Percentiles rank a stretch among this genome's conserved stretches.
Evolutionary conservation across 768 basidiomycete genomes (phyloP).

Genomic region (Lentinula boryana): DNA sequence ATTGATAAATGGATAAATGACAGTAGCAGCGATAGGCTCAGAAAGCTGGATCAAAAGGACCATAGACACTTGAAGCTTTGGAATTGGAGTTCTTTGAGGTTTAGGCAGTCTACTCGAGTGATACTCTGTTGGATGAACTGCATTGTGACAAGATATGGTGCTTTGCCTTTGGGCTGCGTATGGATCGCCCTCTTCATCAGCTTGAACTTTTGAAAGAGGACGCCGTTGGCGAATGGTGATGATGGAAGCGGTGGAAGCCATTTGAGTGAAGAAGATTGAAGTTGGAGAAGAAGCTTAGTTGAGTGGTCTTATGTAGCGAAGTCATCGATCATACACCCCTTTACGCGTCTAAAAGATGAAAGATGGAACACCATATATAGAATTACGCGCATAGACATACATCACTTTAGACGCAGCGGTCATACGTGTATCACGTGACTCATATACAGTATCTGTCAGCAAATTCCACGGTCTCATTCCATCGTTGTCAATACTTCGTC

Average conservation of each 20-base stretch:
- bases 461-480: background rate
- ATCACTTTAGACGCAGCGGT: background rate
- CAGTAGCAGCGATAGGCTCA: conserved; percentile 24
- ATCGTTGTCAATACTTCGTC: background rate
- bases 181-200: background rate
- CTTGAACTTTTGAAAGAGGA: background rate
- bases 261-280: background rate
- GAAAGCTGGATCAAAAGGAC: conserved; percentile 27
- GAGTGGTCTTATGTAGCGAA: too few species aligned
- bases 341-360: background rate
- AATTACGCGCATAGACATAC: too few species aligned
- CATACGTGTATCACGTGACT: background rate
- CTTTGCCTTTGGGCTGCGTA: background rate
- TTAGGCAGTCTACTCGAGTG: background rate
- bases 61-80: conserved; percentile 32
- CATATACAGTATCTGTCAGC: background rate
- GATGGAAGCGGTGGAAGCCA: background rate
- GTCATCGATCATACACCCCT: background rate
- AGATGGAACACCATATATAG: too few species aligned
- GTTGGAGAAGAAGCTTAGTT: background rate
- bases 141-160: background rate
- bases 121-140: background rate
- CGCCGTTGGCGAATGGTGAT: background rate
- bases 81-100: conserved; percentile 23
- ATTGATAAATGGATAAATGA: conserved; percentile 18